Base-by-base conservation (phyloP, 78 protist species). In the slime mould (Dictyostelium discoideum) region DNA sequence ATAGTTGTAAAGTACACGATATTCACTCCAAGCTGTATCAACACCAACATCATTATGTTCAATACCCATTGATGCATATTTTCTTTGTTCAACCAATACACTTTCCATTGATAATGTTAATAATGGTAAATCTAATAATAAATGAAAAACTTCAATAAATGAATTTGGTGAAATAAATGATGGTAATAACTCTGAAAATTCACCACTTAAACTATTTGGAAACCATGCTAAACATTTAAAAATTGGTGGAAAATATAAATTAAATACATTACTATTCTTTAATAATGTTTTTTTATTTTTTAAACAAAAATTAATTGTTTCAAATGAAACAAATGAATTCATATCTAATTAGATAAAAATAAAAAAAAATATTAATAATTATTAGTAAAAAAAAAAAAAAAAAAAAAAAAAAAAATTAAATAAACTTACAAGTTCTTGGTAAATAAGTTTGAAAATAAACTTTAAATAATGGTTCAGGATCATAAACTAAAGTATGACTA, bases 171-270 rank as follows among this genome's bases (percentile, higher is more conserved):
- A 46, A 9, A 86, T 74, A 22, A 94, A 48, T 74, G 92, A 81
- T 77, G 97, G 97, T 37, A 94, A 72, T 50, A 94, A 26, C 22
- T 85, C 88, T 57, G 78, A 60, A 72, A 86, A 92, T 74, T 93
- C 93, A 22, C 60, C 72, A 83, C 48, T 44, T 32, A 22, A 76
- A 46, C 95, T 86, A 7, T 81, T 85, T 22, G 97, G 97, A 11
- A 80, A 85, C 92, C 92, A 94, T 57, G 93, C 97, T n/a, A 94
- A 57, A 60, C 90, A 88, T 67, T 94, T 85, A 9, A 94, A 86
- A 18, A 94, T 84, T 8, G 93, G 93, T 13, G 92, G 97, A 69
- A 86, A 94, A 54, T 94, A 86, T 29, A 84, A 44, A 40, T 73
- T 67, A 44, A 94, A 87, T 22, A 94, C 92, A 85, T 80, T 82